Conservation (phyloP, 2,329 filamentous ascomycete genomes). For the Arthroderma sp. region DNA sequence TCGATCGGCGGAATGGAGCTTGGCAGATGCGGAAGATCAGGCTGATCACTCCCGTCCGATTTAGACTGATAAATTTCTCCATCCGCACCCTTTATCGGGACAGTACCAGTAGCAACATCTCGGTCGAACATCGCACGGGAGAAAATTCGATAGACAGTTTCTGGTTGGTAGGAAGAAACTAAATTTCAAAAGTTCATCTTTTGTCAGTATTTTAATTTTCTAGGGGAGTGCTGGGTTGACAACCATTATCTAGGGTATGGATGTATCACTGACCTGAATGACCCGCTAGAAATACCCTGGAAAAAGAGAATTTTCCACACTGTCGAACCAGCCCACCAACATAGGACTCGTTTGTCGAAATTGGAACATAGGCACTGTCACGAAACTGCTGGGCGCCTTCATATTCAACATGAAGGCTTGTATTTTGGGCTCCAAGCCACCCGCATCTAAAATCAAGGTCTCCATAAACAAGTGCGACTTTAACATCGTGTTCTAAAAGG, state of each 20-base stretch:
- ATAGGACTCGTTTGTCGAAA: constrained; percentile 28
- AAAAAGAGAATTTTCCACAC: constrained; percentile 37
- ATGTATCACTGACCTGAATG: constrained; percentile 15
- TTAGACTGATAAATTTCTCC: too few species aligned
- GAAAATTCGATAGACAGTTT: constrained; percentile 27
- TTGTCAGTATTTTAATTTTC: too few species aligned
- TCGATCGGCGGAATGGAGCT: background rate
- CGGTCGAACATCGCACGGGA: constrained; percentile 20
- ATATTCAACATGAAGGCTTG: constrained; percentile 38
- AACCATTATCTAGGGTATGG: too few species aligned
- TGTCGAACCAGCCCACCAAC: constrained; percentile 36
- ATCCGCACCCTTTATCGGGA: background rate
- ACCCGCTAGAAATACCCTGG: constrained; percentile 35
- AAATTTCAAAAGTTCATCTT: background rate
- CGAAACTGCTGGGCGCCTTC: constrained; percentile 32
- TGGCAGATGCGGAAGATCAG: background rate
- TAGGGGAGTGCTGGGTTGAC: too few species aligned
- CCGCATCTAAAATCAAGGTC: constrained; percentile 43
- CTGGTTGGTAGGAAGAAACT: constrained; percentile 24
- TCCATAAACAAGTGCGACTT: constrained; percentile 40
- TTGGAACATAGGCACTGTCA: constrained; percentile 37
- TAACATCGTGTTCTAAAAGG: constrained; percentile 38
- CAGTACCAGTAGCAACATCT: constrained; percentile 23
- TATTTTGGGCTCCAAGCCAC: constrained; percentile 44
- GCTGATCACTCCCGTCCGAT: too few species aligned